These are phyloP conservation scores for Pythium rhizo-oryzae DNA, from an alignment of 352 stramenopile species.

Conservation along the genomic window DNA sequence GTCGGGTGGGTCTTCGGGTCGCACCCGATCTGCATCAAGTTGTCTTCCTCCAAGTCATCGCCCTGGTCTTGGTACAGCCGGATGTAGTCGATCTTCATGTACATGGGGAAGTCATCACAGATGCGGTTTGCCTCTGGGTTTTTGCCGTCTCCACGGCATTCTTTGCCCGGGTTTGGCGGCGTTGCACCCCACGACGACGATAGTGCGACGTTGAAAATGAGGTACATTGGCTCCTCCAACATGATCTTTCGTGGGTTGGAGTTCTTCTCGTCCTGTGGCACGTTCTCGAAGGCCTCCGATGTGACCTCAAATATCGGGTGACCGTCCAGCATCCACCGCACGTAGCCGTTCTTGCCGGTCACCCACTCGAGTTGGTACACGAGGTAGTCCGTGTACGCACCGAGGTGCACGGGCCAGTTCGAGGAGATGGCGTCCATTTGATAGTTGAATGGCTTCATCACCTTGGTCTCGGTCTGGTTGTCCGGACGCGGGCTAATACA, in stretches of 20 bases:
- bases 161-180: constrained; percentile 52
- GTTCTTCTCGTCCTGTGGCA: constrained; percentile 50
- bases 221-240: constrained; percentile 91
- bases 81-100: constrained; percentile 47
- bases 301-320: constrained; percentile 67
- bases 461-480: constrained; percentile 44
- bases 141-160: constrained; percentile 48
- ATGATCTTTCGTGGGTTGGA: constrained; percentile 69
- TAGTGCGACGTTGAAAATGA: constrained; percentile 94
- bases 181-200: constrained; percentile 85
- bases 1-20: constrained; percentile 43
- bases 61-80: constrained; percentile 35
- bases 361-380: constrained; percentile 80
- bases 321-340: constrained; percentile 71
- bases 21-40: constrained; percentile 43
- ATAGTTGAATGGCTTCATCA: constrained; percentile 73
- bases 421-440: constrained; percentile 83
- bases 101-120: constrained; percentile 47
- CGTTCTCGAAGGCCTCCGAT: constrained; percentile 49
- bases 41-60: constrained; percentile 6
- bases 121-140: constrained; percentile 46
- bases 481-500: constrained; percentile 49
- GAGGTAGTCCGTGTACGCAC: constrained; percentile 59
- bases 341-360: constrained; percentile 62
- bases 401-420: constrained; percentile 70